A percentile compares a stretch with the other conserved stretches of the same genome.
phyloP scores from a whole-genome alignment of 306 rosid genomes.

The Dryas alaskensis region DNA sequence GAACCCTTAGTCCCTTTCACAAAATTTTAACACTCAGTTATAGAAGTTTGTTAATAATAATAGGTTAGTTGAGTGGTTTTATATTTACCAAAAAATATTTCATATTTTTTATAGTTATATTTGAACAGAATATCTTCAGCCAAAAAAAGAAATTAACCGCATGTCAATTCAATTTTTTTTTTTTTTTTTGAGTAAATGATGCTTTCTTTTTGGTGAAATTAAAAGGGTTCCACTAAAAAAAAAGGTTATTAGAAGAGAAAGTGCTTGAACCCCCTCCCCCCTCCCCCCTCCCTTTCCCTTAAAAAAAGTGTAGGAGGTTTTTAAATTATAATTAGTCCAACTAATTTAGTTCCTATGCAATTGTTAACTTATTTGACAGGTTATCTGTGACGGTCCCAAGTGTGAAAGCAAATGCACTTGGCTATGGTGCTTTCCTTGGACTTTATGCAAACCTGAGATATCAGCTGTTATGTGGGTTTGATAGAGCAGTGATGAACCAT shows the following conservation, averaged over 20 bases:
- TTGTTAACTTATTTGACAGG: constrained; percentile 42
- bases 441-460: constrained; percentile 92
- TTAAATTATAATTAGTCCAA: constrained; percentile 16
- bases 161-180: too few relatives aligned
- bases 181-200: too few relatives aligned
- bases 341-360: constrained; percentile 6
- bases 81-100: not conserved
- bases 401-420: constrained; percentile 78
- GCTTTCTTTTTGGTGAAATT: not conserved
- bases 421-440: constrained; percentile 96
- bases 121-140: too few relatives aligned
- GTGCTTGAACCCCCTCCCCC: not conserved
- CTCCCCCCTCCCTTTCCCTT: not conserved
- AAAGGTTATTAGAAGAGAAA: not conserved
- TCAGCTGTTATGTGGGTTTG: constrained; percentile 90
- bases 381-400: constrained; percentile 86
- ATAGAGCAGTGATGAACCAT: constrained; percentile 72
- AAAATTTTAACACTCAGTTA: not conserved
- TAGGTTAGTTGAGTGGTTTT: not conserved
- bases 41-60: not conserved
- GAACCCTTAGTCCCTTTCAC: not conserved
- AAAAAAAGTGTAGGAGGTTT: not conserved
- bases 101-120: too few relatives aligned
- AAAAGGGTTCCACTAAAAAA: not conserved
- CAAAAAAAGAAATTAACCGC: too few relatives aligned